Conservation (phyloP, 441 rosid species). For the Jatropha multifida region DNA sequence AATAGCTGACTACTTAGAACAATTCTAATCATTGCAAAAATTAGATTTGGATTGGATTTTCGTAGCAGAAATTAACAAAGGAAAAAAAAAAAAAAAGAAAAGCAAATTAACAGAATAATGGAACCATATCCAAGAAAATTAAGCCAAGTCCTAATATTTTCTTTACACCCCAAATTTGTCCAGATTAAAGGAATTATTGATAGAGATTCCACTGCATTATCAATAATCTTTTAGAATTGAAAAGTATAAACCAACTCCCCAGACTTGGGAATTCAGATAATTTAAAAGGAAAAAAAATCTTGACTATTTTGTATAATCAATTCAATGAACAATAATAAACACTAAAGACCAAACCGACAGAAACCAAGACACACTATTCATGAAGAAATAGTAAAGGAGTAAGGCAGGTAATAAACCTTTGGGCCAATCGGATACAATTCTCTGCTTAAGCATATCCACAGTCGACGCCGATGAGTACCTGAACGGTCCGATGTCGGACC, state of each 20-base stretch:
- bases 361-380: background rate
- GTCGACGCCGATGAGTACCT: conserved; percentile 81
- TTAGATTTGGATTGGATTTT: background rate
- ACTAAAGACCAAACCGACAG: background rate
- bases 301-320: background rate
- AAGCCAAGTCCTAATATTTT: no score
- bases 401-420: conserved; percentile 47
- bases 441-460: conserved; percentile 81
- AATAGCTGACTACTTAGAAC: background rate
- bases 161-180: background rate
- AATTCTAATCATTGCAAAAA: background rate
- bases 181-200: no score
- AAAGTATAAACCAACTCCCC: background rate
- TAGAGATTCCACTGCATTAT: background rate
- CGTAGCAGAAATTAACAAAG: background rate
- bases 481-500: conserved; percentile 94
- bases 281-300: background rate
- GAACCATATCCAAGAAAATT: background rate
- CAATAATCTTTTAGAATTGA: background rate
- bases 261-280: background rate
- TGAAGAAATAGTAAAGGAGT: background rate
- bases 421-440: conserved; percentile 95
- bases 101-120: background rate
- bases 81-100: background rate
- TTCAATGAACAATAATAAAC: background rate